A percentile compares a stretch with the other conserved stretches of the same genome.
phyloP scores from a whole-genome alignment of 2,329 filamentous ascomycete genomes.

The Hortaea werneckii region DNA sequence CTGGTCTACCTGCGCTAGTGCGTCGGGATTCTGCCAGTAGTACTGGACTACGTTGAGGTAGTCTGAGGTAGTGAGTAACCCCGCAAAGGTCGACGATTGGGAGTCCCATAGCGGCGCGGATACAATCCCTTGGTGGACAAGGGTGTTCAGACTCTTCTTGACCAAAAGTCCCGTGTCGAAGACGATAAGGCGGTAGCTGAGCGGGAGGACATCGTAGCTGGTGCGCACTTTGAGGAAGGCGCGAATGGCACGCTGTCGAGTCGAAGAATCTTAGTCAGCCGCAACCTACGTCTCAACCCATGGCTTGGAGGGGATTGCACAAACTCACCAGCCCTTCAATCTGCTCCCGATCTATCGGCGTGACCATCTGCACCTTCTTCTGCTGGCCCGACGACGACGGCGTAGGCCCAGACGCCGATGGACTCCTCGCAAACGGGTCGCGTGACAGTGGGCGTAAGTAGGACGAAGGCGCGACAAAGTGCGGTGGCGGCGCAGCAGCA shows the following conservation, averaged over 20 bases:
- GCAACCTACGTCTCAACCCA: background rate
- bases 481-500: constrained; percentile 4
- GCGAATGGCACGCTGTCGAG: constrained; percentile 70
- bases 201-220: constrained; percentile 92
- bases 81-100: constrained; percentile 81
- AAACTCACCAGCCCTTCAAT: constrained; percentile 63
- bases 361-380: constrained; percentile 29
- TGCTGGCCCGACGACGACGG: background rate
- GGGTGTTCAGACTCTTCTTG: constrained; percentile 89
- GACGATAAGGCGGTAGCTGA: constrained; percentile 91
- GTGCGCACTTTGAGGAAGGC: constrained; percentile 94
- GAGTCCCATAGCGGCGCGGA: constrained; percentile 97
- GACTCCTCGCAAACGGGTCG: background rate
- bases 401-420: background rate
- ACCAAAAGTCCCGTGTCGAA: constrained; percentile 92
- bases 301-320: background rate
- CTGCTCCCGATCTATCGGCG: constrained; percentile 64
- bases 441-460: constrained; percentile 23
- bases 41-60: constrained; percentile 99
- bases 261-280: background rate
- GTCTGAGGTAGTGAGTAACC: constrained; percentile 87
- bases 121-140: constrained; percentile 63
- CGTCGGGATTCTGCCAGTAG: constrained; percentile 93
- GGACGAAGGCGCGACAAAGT: constrained; percentile 29
- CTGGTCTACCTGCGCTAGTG: constrained; percentile 80